Evolutionary conservation across 192 early-diverging fungal genomes (phyloP), one percentile per base, ranked within the genome.

Genomic region (Linnemannia zychae): DNA sequence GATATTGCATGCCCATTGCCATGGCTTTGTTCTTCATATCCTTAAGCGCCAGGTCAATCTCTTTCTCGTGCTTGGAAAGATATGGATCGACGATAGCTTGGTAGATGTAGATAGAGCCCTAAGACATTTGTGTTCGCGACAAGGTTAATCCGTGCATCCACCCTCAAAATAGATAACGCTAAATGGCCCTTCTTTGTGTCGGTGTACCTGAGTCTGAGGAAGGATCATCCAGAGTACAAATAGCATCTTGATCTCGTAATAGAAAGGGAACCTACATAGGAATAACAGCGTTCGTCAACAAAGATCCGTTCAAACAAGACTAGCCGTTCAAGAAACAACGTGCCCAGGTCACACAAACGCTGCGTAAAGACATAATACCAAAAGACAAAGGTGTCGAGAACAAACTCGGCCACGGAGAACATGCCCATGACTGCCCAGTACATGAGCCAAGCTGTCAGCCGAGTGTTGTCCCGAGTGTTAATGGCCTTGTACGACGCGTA

Each of bases 401-500:
- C 69, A 71, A 85, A 72, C 48, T 85, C 83, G 38, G 68, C 83
- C 48, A 79, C 33, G 16, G 67, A 72, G 50, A 85, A 85, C 44
- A 85, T 22, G 20, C 83, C 83, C 83, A 85, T 85, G 50, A 85
- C 83, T 13, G 74, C 69, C 83, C 83, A 85, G 70, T 85, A 85
- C 83, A 85, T 85, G 34, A 85, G 70, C 83, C 83, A 85, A 16
- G 83, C 83, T 24, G 78, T 85, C 77, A 85, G 46, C 0, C 83
- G 77, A 5, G 38, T 79, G 34, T 49, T 74, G 65, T 79, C 78
- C 3, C 77, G 40, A 4, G 83, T 75, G 40, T 76, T 65, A 53
- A 85, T 79, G 9, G 83, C 83, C 70, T 85, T 85, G 74, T 76
- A 85, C 36, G 83, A 85, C 44, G 83, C 83, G 70, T 85, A 85